phyloP scores from a whole-genome alignment of 345 rosid species.

The Noccaea caerulescens region DNA sequence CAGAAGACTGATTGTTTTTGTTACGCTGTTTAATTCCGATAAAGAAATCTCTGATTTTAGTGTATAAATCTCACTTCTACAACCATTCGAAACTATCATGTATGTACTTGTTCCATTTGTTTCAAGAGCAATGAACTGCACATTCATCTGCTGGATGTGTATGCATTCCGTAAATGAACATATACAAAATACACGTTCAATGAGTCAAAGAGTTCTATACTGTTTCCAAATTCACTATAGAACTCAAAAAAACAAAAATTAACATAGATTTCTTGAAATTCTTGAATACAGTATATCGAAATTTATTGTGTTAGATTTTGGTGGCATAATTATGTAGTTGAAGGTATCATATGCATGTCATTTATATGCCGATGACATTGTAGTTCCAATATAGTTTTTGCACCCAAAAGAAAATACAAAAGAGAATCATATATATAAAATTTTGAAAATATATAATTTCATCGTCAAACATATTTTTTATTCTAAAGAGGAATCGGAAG shows the following conservation, averaged over 20 bases:
- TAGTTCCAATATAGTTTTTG: constrained; percentile 25
- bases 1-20: not conserved
- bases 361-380: no score
- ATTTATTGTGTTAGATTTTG: no score
- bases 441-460: constrained; percentile 6
- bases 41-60: not conserved
- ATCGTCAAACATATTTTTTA: constrained; percentile 40
- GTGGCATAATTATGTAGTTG: no score
- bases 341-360: no score
- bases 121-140: not conserved
- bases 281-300: no score
- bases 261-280: no score
- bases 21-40: no score
- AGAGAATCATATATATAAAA: constrained; percentile 1
- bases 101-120: not conserved
- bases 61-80: not conserved
- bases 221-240: no score
- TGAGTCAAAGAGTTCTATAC: not conserved
- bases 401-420: constrained; percentile 25
- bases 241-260: no score
- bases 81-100: not conserved
- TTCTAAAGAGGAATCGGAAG: constrained; percentile 78
- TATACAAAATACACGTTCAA: not conserved
- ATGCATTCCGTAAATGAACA: not conserved
- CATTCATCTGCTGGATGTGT: not conserved